Conservation (phyloP, 108 stramenopile genomes). For the Cylindrotheca closterium region DNA sequence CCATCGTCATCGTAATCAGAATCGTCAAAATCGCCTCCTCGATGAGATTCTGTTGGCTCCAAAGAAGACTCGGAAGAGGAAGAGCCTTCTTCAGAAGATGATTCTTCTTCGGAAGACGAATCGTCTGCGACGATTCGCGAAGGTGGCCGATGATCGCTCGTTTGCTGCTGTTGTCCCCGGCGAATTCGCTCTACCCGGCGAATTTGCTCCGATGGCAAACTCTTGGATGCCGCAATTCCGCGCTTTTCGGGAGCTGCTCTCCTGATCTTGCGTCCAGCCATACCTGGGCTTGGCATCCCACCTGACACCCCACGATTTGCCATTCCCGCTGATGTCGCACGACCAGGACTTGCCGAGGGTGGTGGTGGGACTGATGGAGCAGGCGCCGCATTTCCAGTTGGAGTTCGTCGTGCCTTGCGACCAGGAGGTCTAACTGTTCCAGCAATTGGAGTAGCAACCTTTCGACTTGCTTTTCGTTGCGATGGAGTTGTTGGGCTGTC, state of each 20-base stretch:
- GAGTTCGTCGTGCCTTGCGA: not conserved
- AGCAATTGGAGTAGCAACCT: too few species aligned
- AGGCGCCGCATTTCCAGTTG: too few species aligned
- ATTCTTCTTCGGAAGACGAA: not conserved
- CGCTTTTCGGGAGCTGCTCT: not conserved
- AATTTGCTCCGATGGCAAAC: not conserved
- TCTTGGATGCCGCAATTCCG: not conserved
- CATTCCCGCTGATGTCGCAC: not conserved
- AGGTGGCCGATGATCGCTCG: not conserved
- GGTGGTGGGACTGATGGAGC: not conserved
- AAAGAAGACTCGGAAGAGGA: not conserved
- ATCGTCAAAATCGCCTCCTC: not conserved
- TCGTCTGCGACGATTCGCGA: not conserved
- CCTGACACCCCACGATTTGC: not conserved
- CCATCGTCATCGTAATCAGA: not conserved
- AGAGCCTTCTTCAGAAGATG: not conserved
- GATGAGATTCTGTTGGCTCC: not conserved
- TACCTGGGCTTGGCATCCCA: not conserved
- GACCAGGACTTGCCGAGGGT: not conserved
- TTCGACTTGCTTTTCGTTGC: not conserved
- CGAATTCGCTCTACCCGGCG: not conserved
- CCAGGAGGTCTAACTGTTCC: not conserved
- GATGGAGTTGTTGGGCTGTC: not conserved
- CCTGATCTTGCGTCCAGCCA: not conserved
- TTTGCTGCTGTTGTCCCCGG: too few species aligned